phyloP scores from a whole-genome alignment of 169 alveolate genomes.

The Cryptosporidium ryanae region DNA sequence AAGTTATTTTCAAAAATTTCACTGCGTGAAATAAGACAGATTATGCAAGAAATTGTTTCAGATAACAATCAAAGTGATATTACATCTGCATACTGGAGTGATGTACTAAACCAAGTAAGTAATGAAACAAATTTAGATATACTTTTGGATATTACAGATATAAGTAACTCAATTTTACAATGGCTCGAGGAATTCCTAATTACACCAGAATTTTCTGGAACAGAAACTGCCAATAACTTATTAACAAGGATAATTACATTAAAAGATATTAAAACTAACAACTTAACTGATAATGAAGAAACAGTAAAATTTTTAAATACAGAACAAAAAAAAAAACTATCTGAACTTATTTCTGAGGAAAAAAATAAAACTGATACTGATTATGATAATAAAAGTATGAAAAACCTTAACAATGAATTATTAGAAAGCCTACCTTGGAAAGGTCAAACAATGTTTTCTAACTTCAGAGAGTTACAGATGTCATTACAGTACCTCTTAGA shows the following conservation, averaged over 20 bases:
- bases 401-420: slow-evolving; percentile 8
- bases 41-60: slow-evolving; percentile 44
- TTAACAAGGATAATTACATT: neutral
- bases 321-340: neutral
- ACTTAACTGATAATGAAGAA: neutral
- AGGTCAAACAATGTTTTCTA: slow-evolving; percentile 70
- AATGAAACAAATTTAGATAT: slow-evolving; percentile 20
- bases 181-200: slow-evolving; percentile 55
- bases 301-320: neutral
- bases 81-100: slow-evolving; percentile 68
- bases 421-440: slow-evolving; percentile 64
- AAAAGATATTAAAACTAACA: neutral
- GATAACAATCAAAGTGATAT: slow-evolving; percentile 29
- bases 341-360: neutral
- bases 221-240: neutral
- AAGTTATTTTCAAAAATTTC: neutral
- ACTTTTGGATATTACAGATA: slow-evolving; percentile 22
- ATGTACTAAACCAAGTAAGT: slow-evolving; percentile 57
- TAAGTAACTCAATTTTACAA: slow-evolving; percentile 46
- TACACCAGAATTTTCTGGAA: slow-evolving; percentile 2
- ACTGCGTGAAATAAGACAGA: slow-evolving; percentile 24
- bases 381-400: neutral
- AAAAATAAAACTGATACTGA: neutral
- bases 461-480: slow-evolving; percentile 67
- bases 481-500: slow-evolving; percentile 47